Evolutionary conservation across 495 filamentous ascomycete species (phyloP).

Genomic region (Lindgomyces ingoldianus): DNA sequence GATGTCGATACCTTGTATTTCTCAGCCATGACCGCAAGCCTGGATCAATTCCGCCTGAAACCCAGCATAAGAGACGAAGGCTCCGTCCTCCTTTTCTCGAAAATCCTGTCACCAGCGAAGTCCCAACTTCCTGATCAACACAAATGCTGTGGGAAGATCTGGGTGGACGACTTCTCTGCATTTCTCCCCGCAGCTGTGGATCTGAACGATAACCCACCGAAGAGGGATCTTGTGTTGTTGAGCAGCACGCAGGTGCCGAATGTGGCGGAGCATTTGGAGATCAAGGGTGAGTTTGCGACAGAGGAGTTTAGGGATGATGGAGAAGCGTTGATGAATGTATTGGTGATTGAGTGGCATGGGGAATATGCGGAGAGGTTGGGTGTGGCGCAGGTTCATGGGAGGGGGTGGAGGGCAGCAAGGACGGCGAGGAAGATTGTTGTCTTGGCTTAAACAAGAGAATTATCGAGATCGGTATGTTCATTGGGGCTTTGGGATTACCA

Average conservation of each 20-base stretch:
- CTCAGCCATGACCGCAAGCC: not conserved
- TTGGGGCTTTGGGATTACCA: too few species aligned
- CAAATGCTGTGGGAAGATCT: constrained; percentile 2
- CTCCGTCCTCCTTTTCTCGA: not conserved
- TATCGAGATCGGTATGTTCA: too few species aligned
- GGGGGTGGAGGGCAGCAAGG: constrained; percentile 5
- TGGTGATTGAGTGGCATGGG: constrained; percentile 2
- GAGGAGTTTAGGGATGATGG: not conserved
- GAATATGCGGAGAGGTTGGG: constrained; percentile 12
- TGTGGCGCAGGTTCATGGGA: constrained; percentile 16
- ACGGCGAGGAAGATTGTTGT: not conserved
- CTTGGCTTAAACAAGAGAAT: not conserved
- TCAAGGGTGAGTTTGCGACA: not conserved
- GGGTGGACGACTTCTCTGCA: not conserved
- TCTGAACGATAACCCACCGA: not conserved
- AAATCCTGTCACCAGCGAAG: not conserved
- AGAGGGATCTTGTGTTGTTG: constrained; percentile 1
- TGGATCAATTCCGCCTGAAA: not conserved
- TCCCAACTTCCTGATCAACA: not conserved
- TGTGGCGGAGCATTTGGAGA: not conserved
- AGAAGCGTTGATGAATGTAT: constrained; percentile 6
- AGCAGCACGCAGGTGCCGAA: not conserved
- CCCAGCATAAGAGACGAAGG: not conserved
- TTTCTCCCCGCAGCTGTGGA: not conserved
- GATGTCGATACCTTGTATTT: not conserved